A percentile compares a stretch with the other conserved stretches of the same genome.
These are phyloP conservation scores for Sclerotinia minor DNA, from an alignment of 2,329 filamentous ascomycete genomes.

Conservation along the genomic window DNA sequence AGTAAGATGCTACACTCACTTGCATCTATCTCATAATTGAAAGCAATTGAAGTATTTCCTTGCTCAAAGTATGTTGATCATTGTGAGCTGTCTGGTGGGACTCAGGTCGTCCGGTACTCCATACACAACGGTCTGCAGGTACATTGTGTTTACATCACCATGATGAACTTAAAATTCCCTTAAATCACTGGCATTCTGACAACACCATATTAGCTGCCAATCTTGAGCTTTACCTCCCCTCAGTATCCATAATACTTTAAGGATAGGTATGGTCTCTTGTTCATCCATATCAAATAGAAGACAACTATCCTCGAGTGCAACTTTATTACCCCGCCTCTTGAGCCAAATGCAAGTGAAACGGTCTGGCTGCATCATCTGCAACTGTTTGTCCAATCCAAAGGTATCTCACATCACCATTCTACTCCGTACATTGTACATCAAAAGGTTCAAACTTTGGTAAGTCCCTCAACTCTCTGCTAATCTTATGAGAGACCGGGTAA, in stretches of 20 bases:
- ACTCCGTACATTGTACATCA: slow-evolving; percentile 3
- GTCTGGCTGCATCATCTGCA: slow-evolving; percentile 27
- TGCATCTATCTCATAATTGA: slow-evolving; percentile 10
- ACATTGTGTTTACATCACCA: slow-evolving; percentile 18
- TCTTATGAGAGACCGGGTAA: slow-evolving; percentile 1
- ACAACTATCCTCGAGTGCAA: slow-evolving; percentile 3
- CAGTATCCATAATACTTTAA: not conserved
- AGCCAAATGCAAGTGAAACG: slow-evolving; percentile 24
- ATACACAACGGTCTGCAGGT: slow-evolving; percentile 13
- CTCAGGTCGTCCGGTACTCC: slow-evolving; percentile 9
- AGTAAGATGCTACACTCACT: slow-evolving; percentile 4
- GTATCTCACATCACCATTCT: slow-evolving; percentile 11
- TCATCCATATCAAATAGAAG: not conserved
- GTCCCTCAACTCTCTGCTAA: not conserved
- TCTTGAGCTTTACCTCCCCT: not conserved
- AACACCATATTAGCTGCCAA: not conserved
- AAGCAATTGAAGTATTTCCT: slow-evolving; percentile 3
- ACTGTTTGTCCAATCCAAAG: slow-evolving; percentile 19
- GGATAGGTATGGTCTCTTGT: not conserved
- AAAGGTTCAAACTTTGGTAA: not conserved
- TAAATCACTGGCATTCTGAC: not conserved
- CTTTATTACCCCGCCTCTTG: slow-evolving; percentile 22
- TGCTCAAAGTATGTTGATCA: not conserved
- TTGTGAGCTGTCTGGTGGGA: slow-evolving; percentile 21
- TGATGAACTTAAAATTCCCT: not conserved